Conservation (phyloP, 2,329 filamentous ascomycete genomes). For the Colletotrichum sp. region DNA sequence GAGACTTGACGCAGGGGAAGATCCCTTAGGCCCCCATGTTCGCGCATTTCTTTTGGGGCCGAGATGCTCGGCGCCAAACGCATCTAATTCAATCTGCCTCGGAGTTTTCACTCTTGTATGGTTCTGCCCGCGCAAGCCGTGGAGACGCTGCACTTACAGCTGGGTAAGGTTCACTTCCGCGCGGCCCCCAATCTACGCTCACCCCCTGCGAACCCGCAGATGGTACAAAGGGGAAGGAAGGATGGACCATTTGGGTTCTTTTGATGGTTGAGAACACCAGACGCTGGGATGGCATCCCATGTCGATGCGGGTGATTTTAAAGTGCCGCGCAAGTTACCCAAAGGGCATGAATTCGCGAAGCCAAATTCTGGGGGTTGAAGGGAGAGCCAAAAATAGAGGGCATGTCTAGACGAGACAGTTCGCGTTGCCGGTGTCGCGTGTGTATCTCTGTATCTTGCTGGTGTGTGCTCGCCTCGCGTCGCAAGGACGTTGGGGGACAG, state of each 20-base stretch:
- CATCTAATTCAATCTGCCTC: not conserved
- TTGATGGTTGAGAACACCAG: not conserved
- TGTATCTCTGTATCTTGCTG: not conserved
- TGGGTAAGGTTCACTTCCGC: not conserved
- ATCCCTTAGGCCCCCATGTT: not conserved
- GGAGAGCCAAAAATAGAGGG: constrained; percentile 11
- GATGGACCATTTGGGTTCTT: not conserved
- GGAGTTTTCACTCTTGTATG: not conserved
- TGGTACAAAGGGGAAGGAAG: not conserved
- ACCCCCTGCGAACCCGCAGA: not conserved
- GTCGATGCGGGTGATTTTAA: not conserved
- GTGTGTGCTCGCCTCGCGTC: not conserved
- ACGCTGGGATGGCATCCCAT: not conserved
- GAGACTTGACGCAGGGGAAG: not conserved
- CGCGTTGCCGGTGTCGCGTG: not conserved
- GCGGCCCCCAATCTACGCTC: not conserved
- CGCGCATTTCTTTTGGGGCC: not conserved
- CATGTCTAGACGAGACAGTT: constrained; percentile 18
- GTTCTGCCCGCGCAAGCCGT: not conserved
- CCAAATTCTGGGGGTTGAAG: not conserved
- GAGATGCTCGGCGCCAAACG: constrained; percentile 4
- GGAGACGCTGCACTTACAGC: not conserved
- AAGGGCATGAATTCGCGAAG: constrained; percentile 11
- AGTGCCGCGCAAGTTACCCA: constrained; percentile 2
- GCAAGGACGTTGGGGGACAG: not conserved